Conservation (phyloP, 1,139 yeast species). For the Kodamaea alishanica region DNA sequence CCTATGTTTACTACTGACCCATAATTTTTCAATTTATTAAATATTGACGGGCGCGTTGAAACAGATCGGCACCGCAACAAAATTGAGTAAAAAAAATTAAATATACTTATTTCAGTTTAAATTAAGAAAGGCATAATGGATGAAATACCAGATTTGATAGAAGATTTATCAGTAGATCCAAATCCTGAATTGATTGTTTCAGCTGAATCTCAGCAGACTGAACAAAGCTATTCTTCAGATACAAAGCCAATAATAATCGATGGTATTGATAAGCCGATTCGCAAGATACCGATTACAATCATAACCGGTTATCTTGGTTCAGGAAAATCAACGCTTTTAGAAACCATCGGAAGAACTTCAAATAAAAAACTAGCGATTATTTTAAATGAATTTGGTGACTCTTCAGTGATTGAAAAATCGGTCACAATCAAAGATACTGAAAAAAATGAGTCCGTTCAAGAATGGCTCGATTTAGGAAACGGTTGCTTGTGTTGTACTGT, state of each 20-base stretch:
- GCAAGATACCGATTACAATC: conserved; percentile 83
- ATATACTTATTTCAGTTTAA: background rate
- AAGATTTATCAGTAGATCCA: conserved; percentile 22
- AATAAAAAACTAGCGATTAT: conserved; percentile 80
- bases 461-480: conserved; percentile 94
- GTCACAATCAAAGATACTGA: conserved; percentile 68
- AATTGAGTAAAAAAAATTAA: background rate
- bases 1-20: no score
- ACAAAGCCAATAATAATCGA: background rate
- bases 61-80: no score
- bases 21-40: no score
- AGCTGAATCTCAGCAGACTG: background rate
- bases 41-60: no score
- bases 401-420: conserved; percentile 84
- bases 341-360: conserved; percentile 62
- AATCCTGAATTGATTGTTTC: background rate
- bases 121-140: conserved; percentile 23
- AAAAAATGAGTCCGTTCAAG: conserved; percentile 59
- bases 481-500: conserved; percentile 97
- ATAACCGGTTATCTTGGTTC: conserved; percentile 94
- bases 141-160: conserved; percentile 52
- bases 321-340: conserved; percentile 86
- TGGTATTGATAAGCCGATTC: conserved; percentile 10
- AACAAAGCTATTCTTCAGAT: background rate
- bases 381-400: conserved; percentile 85